A percentile compares a stretch with the other conserved stretches of the same genome.
Evolutionary conservation across 345 rosid species (phyloP).

Genomic region (Brassica carinata): DNA sequence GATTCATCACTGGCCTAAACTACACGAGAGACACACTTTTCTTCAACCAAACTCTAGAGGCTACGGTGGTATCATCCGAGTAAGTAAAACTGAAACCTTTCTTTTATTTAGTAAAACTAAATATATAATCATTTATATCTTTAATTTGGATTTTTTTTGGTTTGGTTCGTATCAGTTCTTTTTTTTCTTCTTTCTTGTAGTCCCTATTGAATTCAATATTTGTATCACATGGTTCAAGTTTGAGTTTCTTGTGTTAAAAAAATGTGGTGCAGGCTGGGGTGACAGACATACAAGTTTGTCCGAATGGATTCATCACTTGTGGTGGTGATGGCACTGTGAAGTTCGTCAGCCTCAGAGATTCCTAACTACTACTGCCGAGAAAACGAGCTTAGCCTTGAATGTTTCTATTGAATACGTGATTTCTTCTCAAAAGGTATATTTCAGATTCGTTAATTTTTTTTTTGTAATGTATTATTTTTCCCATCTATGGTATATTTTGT

Average conservation of each 20-base stretch:
- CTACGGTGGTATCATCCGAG: constrained; percentile 87
- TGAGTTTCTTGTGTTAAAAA: constrained; percentile 18
- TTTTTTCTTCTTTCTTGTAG: no score
- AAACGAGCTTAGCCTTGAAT: not conserved
- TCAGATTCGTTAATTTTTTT: constrained; percentile 4
- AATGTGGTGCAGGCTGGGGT: constrained; percentile 72
- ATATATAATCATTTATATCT: no score
- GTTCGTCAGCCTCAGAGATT: constrained; percentile 55
- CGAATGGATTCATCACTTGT: constrained; percentile 76
- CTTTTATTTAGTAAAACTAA: no score
- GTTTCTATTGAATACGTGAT: not conserved
- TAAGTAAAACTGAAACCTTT: constrained; percentile 23
- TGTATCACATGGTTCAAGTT: not conserved
- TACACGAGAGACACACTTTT: constrained; percentile 88
- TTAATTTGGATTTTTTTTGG: no score
- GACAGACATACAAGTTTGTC: constrained; percentile 79
- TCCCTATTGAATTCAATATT: not conserved
- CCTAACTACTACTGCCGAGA: not conserved
- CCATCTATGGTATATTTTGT: not conserved
- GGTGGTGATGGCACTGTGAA: constrained; percentile 91
- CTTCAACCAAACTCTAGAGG: constrained; percentile 82
- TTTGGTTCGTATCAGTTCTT: no score
- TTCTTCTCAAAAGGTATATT: not conserved
- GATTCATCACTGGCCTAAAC: constrained; percentile 82
- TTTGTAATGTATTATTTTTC: not conserved